Base-by-base conservation (phyloP, 768 basidiomycete species). In the Boletus pseudo-olivaceus region DNA sequence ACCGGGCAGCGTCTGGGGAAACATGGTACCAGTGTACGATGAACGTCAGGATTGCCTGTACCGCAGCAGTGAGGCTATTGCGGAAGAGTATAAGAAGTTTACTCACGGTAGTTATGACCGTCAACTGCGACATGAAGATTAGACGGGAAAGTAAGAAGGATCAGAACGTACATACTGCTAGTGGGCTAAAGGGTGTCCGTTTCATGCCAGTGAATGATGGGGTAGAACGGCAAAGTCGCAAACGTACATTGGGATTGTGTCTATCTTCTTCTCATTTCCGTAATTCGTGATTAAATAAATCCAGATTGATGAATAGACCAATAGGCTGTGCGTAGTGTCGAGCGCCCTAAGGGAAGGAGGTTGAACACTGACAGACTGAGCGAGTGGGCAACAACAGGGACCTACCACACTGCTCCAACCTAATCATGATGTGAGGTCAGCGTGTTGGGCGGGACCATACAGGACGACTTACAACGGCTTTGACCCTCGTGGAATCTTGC, bases 11-110 rank as follows among this genome's bases (percentile, higher is more conserved):
- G 5, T 35, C 7, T 5, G 12, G 1, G 23, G 9, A 23, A 37
- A 42, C 14, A n/a, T 49, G 72, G 30, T 54, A 80, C 78, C 79
- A 77, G 54, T 82, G 80, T 5, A 82, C 79, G 26, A 80, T 68
- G 47, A 80, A 75, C 0, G 79, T 81, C 30, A 79, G 66, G 27
- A 77, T 59, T 1, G 78, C 79, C 78, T 58, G 72, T 73, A 69
- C 0, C 70, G 64, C 20, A 68, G 49, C 2, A 47, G 30, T 58
- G 29, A 49, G 47, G 11, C 3, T 27, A 26, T 2, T 23, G 33
- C 7, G 8, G 17, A 49, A 34, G 39, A 37, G 1, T n/a, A 47
- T n/a, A 38, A 5, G 14, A 3, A 4, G 12, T 14, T 2, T 7
- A 47, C 68, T 49, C 47, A 64, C 68, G 1, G 79, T 80, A 41